Conservation (phyloP, 106 monocot species). For the Platanthera guangdongensis region DNA sequence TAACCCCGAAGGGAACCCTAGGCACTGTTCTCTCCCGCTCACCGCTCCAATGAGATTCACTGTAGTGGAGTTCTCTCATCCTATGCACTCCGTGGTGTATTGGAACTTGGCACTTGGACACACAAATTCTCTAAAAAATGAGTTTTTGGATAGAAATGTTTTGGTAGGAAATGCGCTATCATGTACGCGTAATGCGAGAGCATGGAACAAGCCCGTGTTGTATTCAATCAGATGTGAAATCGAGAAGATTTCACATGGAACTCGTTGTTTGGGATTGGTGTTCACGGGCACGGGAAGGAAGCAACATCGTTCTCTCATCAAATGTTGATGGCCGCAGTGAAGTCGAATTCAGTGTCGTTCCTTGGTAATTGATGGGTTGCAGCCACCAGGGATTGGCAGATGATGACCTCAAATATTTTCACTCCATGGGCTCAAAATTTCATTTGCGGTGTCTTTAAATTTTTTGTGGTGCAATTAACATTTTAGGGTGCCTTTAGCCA, state of each 20-base stretch:
- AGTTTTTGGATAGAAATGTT: constrained; percentile 16
- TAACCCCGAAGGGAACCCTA: too few relatives aligned
- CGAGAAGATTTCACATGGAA: constrained; percentile 34
- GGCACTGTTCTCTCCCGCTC: constrained; percentile 25
- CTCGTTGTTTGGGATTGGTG: constrained; percentile 34
- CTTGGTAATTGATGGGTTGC: constrained; percentile 32
- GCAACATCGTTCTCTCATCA: constrained; percentile 16
- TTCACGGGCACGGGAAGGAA: constrained; percentile 26
- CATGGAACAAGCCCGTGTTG: constrained; percentile 19
- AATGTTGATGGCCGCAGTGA: constrained; percentile 19
- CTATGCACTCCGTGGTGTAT: constrained; percentile 24
- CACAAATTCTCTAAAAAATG: constrained; percentile 12
- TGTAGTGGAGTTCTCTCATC: constrained; percentile 24
- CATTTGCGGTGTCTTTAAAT: neutral
- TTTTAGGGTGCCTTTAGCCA: too few relatives aligned
- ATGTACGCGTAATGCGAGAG: constrained; percentile 40
- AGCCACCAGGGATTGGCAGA: constrained; percentile 34
- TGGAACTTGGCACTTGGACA: constrained; percentile 19
- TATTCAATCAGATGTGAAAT: constrained; percentile 22
- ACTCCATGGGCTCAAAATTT: constrained; percentile 17
- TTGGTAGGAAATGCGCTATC: constrained; percentile 38
- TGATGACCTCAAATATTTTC: constrained; percentile 24
- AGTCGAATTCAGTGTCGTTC: constrained; percentile 25
- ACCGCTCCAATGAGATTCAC: constrained; percentile 19
- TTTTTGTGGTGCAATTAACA: too few relatives aligned